A percentile compares a stretch with the other conserved stretches of the same genome.
phyloP scores from a whole-genome alignment of 176 grass and related monocot species.

The Canna indica region DNA sequence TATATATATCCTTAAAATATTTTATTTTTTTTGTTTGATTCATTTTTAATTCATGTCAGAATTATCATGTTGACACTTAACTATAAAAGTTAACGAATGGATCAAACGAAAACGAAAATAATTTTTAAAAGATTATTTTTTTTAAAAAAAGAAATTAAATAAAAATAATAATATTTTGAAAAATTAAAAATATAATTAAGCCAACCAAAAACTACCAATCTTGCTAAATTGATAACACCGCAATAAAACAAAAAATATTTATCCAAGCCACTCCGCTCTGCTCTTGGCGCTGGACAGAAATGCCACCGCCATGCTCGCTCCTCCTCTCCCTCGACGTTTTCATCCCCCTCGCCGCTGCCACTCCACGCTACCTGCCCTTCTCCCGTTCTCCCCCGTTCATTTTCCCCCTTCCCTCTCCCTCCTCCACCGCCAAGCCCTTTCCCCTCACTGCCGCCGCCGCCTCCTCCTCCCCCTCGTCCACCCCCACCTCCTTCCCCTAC shows the following conservation, averaged over 20 bases:
- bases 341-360: constrained; percentile 28
- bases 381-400: constrained; percentile 1
- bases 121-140: no score
- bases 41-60: no score
- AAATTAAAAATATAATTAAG: no score
- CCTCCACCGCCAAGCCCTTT: constrained; percentile 7
- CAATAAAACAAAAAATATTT: not conserved
- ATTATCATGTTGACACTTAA: no score
- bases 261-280: not conserved
- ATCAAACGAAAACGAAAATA: no score
- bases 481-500: constrained; percentile 19
- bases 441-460: constrained; percentile 10
- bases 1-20: no score
- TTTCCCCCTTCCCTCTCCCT: constrained; percentile 14
- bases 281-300: not conserved
- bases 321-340: not conserved
- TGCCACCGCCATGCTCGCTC: not conserved
- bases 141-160: no score
- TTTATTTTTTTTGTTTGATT: no score
- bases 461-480: constrained; percentile 8
- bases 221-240: no score
- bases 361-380: not conserved
- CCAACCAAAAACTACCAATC: no score
- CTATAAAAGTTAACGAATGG: no score
- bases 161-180: no score